Percentiles rank a stretch among this genome's conserved stretches.
Conservation (phyloP, 129 eudicot species). For the Sambucus nigra region DNA sequence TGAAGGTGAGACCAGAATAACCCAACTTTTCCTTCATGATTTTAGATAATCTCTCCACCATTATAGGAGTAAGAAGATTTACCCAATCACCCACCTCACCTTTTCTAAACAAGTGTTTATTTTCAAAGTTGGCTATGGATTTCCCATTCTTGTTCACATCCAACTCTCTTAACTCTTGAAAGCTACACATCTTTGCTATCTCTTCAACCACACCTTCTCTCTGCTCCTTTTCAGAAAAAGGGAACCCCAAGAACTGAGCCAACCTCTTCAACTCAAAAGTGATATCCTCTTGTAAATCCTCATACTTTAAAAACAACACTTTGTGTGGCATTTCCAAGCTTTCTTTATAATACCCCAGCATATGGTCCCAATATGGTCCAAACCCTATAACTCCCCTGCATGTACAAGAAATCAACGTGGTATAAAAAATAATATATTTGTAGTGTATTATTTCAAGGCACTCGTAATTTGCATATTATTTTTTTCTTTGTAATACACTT, state of each 20-base stretch:
- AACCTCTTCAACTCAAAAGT: not conserved
- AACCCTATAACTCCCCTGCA: not conserved
- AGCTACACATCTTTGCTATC: slow-evolving; percentile 12
- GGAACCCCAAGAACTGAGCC: slow-evolving; percentile 15
- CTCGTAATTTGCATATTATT: no score
- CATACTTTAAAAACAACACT: slow-evolving; percentile 1
- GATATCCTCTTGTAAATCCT: slow-evolving; percentile 11
- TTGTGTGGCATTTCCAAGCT: not conserved
- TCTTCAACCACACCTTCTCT: slow-evolving; percentile 8
- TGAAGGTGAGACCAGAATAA: no score
- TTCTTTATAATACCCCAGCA: slow-evolving; percentile 10
- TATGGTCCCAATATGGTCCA: slow-evolving; percentile 16
- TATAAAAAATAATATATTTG: no score
- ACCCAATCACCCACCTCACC: slow-evolving; percentile 23
- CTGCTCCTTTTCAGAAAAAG: slow-evolving; percentile 13
- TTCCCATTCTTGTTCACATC: slow-evolving; percentile 18
- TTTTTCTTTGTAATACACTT: no score
- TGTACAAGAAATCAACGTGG: no score
- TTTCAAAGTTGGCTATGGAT: slow-evolving; percentile 8
- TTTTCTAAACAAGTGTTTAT: slow-evolving; percentile 14
- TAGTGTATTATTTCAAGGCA: no score
- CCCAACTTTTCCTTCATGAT: slow-evolving; percentile 12
- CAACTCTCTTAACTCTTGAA: slow-evolving; percentile 5
- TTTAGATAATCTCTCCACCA: slow-evolving; percentile 4
- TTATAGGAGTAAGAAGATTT: slow-evolving; percentile 1